A percentile compares a stretch with the other conserved stretches of the same genome.
Conservation (phyloP, 768 basidiomycete genomes). For the Tephrocybe sp. region DNA sequence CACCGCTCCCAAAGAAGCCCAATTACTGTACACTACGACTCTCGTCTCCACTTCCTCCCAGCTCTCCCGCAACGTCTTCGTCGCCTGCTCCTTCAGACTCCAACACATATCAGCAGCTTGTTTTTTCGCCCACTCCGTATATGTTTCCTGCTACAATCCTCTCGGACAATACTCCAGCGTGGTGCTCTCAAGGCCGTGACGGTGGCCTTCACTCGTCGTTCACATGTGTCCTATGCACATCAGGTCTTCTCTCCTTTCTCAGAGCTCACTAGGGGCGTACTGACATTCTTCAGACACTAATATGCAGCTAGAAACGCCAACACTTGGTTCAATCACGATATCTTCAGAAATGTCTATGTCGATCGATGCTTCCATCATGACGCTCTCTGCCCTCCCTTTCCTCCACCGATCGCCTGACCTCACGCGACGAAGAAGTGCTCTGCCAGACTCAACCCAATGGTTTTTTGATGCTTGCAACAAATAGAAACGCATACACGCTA, state of each 20-base stretch:
- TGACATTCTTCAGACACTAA: not conserved
- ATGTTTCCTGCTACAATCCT: not conserved
- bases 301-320: not conserved
- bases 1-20: slow-evolving; percentile 1
- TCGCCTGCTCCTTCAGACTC: slow-evolving; percentile 1
- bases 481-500: too few species aligned
- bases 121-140: not conserved
- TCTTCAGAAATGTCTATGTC: not conserved
- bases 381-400: slow-evolving; percentile 14
- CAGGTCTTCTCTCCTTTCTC: slow-evolving; percentile 5
- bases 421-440: slow-evolving; percentile 4
- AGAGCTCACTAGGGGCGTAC: not conserved
- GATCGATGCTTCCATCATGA: slow-evolving; percentile 4
- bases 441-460: slow-evolving; percentile 12
- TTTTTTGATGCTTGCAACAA: slow-evolving; percentile 1
- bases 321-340: not conserved
- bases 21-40: not conserved
- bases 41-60: slow-evolving; percentile 10
- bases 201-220: not conserved
- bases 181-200: slow-evolving; percentile 3
- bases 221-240: slow-evolving; percentile 8
- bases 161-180: not conserved
- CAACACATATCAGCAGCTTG: not conserved
- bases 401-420: slow-evolving; percentile 12
- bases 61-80: slow-evolving; percentile 4